Conservation (phyloP, 208 protist species). For the Angomonas deanei region DNA sequence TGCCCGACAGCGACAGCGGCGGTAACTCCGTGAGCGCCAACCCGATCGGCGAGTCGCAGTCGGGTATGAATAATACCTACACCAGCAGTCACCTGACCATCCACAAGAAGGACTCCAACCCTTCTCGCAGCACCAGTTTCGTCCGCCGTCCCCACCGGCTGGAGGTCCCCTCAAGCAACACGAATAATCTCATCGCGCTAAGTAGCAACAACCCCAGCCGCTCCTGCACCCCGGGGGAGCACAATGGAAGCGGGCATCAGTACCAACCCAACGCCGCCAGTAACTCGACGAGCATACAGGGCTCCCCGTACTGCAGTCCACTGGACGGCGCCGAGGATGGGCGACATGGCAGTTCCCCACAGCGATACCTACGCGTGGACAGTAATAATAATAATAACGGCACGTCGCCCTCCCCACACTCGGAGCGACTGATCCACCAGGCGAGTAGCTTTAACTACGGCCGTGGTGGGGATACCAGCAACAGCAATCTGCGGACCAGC, state of each 20-base stretch:
- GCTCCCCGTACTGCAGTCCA: too few species aligned
- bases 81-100: too few species aligned
- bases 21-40: neutral
- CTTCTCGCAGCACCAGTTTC: neutral
- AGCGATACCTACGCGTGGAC: neutral
- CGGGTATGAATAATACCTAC: neutral
- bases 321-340: too few species aligned
- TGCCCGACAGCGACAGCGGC: neutral
- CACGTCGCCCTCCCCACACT: neutral
- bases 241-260: too few species aligned
- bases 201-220: neutral
- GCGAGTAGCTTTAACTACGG: neutral
- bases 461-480: neutral
- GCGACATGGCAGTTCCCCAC: neutral
- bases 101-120: too few species aligned
- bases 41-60: neutral
- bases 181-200: neutral
- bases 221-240: too few species aligned
- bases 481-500: too few species aligned
- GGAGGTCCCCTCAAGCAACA: neutral
- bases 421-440: neutral
- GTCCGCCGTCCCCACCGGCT: neutral
- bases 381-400: slow-evolving; percentile 5
- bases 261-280: neutral
- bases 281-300: neutral